A percentile compares a stretch with the other conserved stretches of the same genome.
Conservation (phyloP, 441 rosid species). For the Adansonia grandidieri region DNA sequence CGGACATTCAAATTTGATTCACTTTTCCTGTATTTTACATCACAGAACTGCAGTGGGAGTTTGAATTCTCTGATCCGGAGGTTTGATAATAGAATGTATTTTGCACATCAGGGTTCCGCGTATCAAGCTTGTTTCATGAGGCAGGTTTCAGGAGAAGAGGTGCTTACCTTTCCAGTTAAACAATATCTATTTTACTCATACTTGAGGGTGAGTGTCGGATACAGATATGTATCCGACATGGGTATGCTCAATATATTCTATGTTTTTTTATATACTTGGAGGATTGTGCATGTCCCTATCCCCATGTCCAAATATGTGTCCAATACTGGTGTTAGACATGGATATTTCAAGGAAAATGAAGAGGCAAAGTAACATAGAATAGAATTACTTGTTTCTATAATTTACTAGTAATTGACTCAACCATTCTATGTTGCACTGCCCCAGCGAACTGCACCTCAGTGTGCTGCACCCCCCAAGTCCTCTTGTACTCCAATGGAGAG, state of each 20-base stretch:
- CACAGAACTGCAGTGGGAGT: constrained; percentile 75
- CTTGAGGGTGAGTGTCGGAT: too few species aligned
- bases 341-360: too few species aligned
- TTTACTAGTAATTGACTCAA: constrained; percentile 16
- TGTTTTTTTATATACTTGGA: too few species aligned
- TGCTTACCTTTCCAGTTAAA: constrained; percentile 24
- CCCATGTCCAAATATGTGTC: too few species aligned
- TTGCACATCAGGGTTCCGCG: constrained; percentile 71
- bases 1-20: background rate
- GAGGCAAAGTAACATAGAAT: too few species aligned
- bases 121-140: constrained; percentile 78
- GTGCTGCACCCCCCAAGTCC: constrained; percentile 23
- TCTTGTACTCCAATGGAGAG: constrained; percentile 31
- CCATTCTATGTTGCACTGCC: background rate
- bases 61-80: constrained; percentile 58
- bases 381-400: background rate
- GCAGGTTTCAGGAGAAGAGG: constrained; percentile 56
- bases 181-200: too few species aligned
- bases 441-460: constrained; percentile 10
- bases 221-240: too few species aligned
- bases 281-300: too few species aligned
- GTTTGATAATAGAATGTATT: constrained; percentile 57
- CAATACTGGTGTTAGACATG: too few species aligned
- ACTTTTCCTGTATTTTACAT: constrained; percentile 5
- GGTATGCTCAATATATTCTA: too few species aligned